Evolutionary conservation across 2,329 filamentous ascomycete species (phyloP).

Genomic region (Cordyceps pruinosa): DNA sequence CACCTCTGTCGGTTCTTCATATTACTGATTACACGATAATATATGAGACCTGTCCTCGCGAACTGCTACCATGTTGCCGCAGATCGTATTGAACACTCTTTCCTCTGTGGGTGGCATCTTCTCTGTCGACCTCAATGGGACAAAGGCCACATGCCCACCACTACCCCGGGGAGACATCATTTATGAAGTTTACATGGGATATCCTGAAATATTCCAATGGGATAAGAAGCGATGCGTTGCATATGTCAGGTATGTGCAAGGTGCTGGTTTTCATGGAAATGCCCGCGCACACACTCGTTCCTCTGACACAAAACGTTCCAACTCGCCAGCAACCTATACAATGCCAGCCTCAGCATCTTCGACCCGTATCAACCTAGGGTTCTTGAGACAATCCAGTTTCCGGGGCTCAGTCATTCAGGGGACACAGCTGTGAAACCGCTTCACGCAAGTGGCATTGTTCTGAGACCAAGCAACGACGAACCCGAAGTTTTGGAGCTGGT

Average conservation of each 20-base stretch:
- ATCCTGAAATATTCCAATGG: constrained; percentile 12
- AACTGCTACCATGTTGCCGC: not conserved
- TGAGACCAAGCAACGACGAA: not conserved
- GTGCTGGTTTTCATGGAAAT: too few relatives aligned
- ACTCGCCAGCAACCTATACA: not conserved
- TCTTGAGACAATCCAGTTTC: constrained; percentile 4
- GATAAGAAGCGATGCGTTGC: constrained; percentile 13
- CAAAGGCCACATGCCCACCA: not conserved
- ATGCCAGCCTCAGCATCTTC: not conserved
- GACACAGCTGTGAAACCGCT: constrained; percentile 9
- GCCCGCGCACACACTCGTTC: not conserved
- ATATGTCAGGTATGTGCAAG: constrained; percentile 6
- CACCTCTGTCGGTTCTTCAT: too few relatives aligned
- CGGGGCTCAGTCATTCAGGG: constrained; percentile 9
- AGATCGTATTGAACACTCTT: not conserved
- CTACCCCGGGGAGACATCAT: not conserved
- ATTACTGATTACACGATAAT: too few relatives aligned
- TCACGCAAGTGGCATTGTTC: constrained; percentile 10
- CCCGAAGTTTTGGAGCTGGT: constrained; percentile 9
- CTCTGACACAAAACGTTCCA: not conserved
- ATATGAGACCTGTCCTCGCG: too few relatives aligned
- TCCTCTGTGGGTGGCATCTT: not conserved
- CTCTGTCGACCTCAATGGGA: not conserved
- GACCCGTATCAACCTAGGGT: constrained; percentile 7
- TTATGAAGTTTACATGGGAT: constrained; percentile 8